Evolutionary conservation across 139 green algal genomes (phyloP), one percentile per base, ranked within the genome.

Genomic region (Chlorella sp.): DNA sequence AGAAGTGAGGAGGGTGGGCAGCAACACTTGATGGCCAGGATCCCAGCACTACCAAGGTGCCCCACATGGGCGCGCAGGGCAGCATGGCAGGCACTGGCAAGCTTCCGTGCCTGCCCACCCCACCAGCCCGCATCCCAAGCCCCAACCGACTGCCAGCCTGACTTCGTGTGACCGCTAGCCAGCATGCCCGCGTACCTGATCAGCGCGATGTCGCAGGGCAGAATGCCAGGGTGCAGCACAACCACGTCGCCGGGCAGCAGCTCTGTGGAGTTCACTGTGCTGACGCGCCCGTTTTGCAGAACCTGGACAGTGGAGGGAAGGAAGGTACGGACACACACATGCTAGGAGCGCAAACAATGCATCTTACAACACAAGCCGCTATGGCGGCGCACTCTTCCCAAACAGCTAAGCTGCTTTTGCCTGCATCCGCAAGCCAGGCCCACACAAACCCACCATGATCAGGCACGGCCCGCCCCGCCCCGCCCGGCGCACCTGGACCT

Each of bases 181-280:
- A 16, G 71, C 40, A 2, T 40, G 30, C 79, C 40, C 64, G 30
- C 84, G 11, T 39, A 81, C 84, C 84, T 88, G 53, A 97, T 61
- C 48, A 96, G 91, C 76, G 96, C 94, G 37, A 93, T 40, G 90
- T 97, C 95, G 53, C 86, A 92, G 24, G 95, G 90, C 88, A 97
- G 86, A 3, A 88, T 60, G 26, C 93, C 92, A 0, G 92, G 88
- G 24, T 79, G 66, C 15, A 97, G 30, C 79, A 92, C 92, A n/a
- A 97, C 78, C 32, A 97, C 68, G 78, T 97, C 95, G 3, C 95
- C 95, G 1, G 93, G 90, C 53, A 91, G 32, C 82, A 91, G 83
- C n/a, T 89, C 64, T 21, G 40, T 60, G 4, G 89, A 91, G 66
- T 88, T 36, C 24, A 88, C 53, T 0, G 83, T 91, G 40, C 22